phyloP scores from a whole-genome alignment of 768 basidiomycete genomes.

The Amanita inopinata region DNA sequence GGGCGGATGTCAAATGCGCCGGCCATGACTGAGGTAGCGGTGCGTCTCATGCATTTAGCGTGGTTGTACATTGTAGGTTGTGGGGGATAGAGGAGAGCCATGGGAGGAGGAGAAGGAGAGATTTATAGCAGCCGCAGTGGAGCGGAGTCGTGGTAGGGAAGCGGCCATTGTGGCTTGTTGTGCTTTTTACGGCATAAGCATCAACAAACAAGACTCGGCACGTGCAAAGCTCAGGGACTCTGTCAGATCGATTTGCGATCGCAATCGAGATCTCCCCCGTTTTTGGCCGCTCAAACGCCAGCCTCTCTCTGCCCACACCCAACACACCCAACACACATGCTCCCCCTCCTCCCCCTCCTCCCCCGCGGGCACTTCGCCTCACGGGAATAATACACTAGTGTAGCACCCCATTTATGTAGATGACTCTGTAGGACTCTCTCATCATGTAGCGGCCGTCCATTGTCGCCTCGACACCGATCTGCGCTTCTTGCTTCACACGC shows the following conservation, averaged over 20 bases:
- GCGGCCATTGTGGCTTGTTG: slow-evolving; percentile 34
- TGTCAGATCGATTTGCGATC: slow-evolving; percentile 24
- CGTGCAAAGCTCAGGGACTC: slow-evolving; percentile 26
- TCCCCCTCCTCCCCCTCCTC: slow-evolving; percentile 3
- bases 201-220: slow-evolving; percentile 42
- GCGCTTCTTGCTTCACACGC: too few relatives aligned
- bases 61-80: slow-evolving; percentile 22
- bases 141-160: slow-evolving; percentile 42
- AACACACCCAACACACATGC: slow-evolving; percentile 9
- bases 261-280: slow-evolving; percentile 29
- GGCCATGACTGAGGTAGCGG: slow-evolving; percentile 67
- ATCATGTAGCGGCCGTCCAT: neutral
- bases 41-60: slow-evolving; percentile 41
- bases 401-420: too few relatives aligned
- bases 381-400: too few relatives aligned
- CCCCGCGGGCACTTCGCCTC: neutral
- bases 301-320: neutral
- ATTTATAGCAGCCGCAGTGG: slow-evolving; percentile 33
- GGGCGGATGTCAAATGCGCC: slow-evolving; percentile 65
- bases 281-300: slow-evolving; percentile 14
- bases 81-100: slow-evolving; percentile 23
- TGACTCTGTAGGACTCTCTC: too few relatives aligned
- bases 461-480: neutral
- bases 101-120: slow-evolving; percentile 19
- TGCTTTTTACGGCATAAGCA: slow-evolving; percentile 40